phyloP scores from a whole-genome alignment of 257 asterid species.

The Jacaranda mimosifolia region DNA sequence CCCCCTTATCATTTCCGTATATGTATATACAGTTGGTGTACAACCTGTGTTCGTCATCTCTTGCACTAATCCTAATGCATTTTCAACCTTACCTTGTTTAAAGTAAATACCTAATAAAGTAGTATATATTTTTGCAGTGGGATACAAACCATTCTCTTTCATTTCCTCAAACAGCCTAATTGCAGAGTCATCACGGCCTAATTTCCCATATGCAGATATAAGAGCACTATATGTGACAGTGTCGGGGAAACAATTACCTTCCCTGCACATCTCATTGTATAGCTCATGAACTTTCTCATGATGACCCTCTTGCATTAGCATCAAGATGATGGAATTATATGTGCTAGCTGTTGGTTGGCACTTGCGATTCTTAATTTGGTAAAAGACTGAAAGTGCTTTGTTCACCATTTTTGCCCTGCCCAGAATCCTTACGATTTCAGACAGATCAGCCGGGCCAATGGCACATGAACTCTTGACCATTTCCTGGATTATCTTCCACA shows the following conservation, averaged over 20 bases:
- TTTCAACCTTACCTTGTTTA: conserved; percentile 64
- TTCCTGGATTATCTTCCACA: conserved; percentile 85
- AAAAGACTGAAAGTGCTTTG: conserved; percentile 74
- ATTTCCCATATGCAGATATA: conserved; percentile 69
- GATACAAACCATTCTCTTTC: conserved; percentile 78
- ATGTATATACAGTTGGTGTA: conserved; percentile 78
- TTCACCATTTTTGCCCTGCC: conserved; percentile 85
- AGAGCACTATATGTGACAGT: conserved; percentile 83
- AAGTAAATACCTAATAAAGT: conserved; percentile 68
- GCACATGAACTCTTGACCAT: conserved; percentile 70
- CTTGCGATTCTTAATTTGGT: conserved; percentile 77
- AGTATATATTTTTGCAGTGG: conserved; percentile 85
- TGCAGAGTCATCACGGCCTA: conserved; percentile 72
- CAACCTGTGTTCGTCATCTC: conserved; percentile 80
- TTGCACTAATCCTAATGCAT: conserved; percentile 67
- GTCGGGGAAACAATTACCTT: conserved; percentile 80
- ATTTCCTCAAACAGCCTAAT: conserved; percentile 85
- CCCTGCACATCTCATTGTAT: conserved; percentile 84
- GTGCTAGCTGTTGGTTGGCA: conserved; percentile 83
- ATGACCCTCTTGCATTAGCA: conserved; percentile 90
- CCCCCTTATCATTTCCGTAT: conserved; percentile 81
- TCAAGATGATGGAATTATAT: conserved; percentile 80
- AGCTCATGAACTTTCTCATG: conserved; percentile 87
- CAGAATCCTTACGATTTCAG: conserved; percentile 64
- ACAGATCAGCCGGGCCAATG: conserved; percentile 67